Evolutionary conservation across 1,139 yeast species (phyloP).

Genomic region (Lipomyces yarrowii): DNA sequence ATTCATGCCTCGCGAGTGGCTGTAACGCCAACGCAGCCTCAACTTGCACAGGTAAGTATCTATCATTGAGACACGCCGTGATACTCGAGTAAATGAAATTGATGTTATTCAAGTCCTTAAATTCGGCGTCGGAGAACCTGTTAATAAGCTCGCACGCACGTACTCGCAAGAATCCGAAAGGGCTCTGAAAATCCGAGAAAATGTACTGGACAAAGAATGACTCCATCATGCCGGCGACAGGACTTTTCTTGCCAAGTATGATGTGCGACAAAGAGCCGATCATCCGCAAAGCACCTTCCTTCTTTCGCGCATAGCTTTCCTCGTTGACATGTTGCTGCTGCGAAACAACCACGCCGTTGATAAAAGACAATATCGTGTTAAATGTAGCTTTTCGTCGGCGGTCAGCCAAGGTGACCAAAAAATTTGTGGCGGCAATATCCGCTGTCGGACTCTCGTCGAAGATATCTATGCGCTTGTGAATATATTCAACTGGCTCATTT

Average conservation of each 20-base stretch:
- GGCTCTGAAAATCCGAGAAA: conserved; percentile 69
- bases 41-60: conserved; percentile 73
- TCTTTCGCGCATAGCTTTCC: conserved; percentile 64
- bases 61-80: conserved; percentile 57
- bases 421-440: conserved; percentile 80
- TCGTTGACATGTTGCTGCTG: conserved; percentile 47
- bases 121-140: conserved; percentile 66
- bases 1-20: conserved; percentile 66
- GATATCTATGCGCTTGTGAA: conserved; percentile 65
- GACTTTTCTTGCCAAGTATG: conserved; percentile 57
- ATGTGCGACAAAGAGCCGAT: conserved; percentile 71
- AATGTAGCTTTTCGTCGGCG: conserved; percentile 66
- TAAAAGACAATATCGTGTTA: conserved; percentile 65
- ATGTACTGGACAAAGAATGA: conserved; percentile 63
- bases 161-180: conserved; percentile 74
- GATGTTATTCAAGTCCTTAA: conserved; percentile 50
- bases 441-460: conserved; percentile 74
- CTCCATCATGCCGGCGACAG: conserved; percentile 70
- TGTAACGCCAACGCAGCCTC: conserved; percentile 88
- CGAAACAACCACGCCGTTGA: conserved; percentile 54
- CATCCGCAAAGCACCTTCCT: conserved; percentile 80
- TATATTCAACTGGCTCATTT: conserved; percentile 88
- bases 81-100: conserved; percentile 67
- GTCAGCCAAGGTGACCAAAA: conserved; percentile 68
- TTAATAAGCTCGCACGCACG: conserved; percentile 80